phyloP scores from a whole-genome alignment of 2,329 filamentous ascomycete genomes.

The Claviceps arundinis region DNA sequence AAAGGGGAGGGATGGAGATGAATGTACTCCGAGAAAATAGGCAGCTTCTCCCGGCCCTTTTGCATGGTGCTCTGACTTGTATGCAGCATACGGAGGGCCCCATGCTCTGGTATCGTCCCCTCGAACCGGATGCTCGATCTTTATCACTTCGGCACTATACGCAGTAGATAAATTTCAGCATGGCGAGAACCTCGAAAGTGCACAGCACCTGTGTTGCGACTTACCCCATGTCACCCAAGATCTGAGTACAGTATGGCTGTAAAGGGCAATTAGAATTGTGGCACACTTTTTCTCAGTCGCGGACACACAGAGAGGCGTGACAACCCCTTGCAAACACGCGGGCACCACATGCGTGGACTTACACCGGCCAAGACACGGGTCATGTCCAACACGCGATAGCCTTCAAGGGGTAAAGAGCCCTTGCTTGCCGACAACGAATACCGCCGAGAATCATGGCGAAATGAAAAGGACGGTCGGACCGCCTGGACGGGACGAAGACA shows the following conservation, averaged over 20 bases:
- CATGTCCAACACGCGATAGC: slow-evolving; percentile 88
- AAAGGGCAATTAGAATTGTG: background rate
- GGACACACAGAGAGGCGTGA: no score
- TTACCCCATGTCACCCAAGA: slow-evolving; percentile 89
- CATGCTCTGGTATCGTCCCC: slow-evolving; percentile 93
- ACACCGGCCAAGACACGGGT: slow-evolving; percentile 90
- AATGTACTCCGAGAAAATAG: slow-evolving; percentile 75
- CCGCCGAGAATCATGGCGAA: slow-evolving; percentile 11
- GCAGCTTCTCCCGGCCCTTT: slow-evolving; percentile 79
- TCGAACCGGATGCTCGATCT: slow-evolving; percentile 82
- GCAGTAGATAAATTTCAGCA: background rate
- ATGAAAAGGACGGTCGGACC: background rate
- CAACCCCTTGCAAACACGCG: no score
- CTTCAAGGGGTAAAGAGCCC: slow-evolving; percentile 53
- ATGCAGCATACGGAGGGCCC: slow-evolving; percentile 86
- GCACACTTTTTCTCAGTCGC: no score
- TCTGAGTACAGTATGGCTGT: slow-evolving; percentile 94
- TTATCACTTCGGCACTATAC: slow-evolving; percentile 81
- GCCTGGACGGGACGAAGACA: slow-evolving; percentile 2
- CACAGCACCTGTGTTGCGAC: slow-evolving; percentile 11
- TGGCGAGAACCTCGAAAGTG: no score
- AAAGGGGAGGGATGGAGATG: background rate
- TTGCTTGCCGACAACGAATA: slow-evolving; percentile 13
- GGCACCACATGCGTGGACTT: slow-evolving; percentile 24
- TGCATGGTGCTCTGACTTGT: slow-evolving; percentile 44